These are phyloP conservation scores for Coemansia sp. DNA, from an alignment of 192 early-diverging fungal genomes.

Conservation along the genomic window DNA sequence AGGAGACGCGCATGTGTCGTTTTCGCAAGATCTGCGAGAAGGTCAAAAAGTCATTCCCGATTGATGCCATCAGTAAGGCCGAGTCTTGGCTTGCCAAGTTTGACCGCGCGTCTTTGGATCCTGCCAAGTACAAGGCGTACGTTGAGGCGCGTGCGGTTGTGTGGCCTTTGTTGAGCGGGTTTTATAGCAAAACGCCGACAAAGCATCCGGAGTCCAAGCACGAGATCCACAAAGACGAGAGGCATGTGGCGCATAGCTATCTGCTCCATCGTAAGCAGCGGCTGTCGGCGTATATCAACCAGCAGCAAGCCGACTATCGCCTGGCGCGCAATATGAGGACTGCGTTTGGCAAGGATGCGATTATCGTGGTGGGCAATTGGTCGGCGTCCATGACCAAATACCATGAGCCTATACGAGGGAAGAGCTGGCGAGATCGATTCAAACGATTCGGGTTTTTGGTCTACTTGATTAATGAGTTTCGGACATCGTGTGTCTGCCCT, in stretches of 20 bases:
- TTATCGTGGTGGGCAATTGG: constrained; percentile 21
- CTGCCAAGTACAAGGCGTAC: neutral
- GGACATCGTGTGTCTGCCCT: constrained; percentile 15
- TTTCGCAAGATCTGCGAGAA: neutral
- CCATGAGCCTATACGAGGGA: constrained; percentile 21
- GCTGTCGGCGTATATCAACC: constrained; percentile 10
- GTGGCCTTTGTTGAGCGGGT: neutral
- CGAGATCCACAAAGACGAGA: neutral
- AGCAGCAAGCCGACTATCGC: constrained; percentile 13
- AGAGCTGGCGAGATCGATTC: constrained; percentile 8
- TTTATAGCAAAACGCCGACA: neutral
- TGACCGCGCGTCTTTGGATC: neutral
- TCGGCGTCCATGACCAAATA: constrained; percentile 11
- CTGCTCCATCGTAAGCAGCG: constrained; percentile 14
- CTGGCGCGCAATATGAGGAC: neutral
- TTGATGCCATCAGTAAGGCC: neutral
- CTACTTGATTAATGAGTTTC: constrained; percentile 15
- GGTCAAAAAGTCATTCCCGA: neutral
- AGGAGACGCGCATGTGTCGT: neutral
- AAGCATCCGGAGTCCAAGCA: neutral
- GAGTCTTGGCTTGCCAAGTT: neutral
- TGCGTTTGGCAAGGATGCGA: constrained; percentile 13
- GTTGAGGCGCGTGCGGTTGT: neutral
- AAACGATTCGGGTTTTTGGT: constrained; percentile 9
- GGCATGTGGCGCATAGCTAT: neutral